These are phyloP conservation scores for Colletotrichum shisoi DNA, from an alignment of 2,329 filamentous ascomycete genomes.

Conservation along the genomic window DNA sequence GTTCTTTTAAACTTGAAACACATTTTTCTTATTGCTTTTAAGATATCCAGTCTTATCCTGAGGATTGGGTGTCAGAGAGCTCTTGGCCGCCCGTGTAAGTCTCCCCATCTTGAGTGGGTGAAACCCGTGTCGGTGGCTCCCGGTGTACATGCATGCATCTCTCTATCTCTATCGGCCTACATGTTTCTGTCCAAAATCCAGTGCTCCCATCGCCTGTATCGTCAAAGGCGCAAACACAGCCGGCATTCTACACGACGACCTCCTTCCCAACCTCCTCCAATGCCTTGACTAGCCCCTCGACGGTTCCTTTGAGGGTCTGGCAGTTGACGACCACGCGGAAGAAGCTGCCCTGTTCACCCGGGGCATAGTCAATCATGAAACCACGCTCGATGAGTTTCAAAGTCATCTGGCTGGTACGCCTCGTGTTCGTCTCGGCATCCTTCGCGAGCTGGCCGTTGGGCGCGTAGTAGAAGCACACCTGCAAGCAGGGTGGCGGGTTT, in stretches of 20 bases:
- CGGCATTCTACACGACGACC: conserved; percentile 16
- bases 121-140: no score
- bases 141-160: not conserved
- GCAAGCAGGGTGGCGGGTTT: conserved; percentile 84
- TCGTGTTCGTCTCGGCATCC: conserved; percentile 57
- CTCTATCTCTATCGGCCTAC: not conserved
- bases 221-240: not conserved
- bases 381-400: conserved; percentile 58
- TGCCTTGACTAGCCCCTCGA: conserved; percentile 62
- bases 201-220: not conserved
- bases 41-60: not conserved
- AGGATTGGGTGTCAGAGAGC: not conserved
- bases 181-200: not conserved
- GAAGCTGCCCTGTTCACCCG: conserved; percentile 63
- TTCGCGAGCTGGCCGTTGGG: conserved; percentile 60
- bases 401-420: conserved; percentile 59
- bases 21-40: not conserved
- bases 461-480: conserved; percentile 93
- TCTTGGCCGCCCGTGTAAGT: not conserved
- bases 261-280: conserved; percentile 57
- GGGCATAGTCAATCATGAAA: conserved; percentile 70
- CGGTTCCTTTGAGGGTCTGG: conserved; percentile 61
- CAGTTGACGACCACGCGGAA: conserved; percentile 68
- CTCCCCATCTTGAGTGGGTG: no score
- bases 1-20: no score